Percentiles rank a stretch among this genome's conserved stretches.
Evolutionary conservation across 768 basidiomycete species (phyloP).

Genomic region (Lactarius evosmus): DNA sequence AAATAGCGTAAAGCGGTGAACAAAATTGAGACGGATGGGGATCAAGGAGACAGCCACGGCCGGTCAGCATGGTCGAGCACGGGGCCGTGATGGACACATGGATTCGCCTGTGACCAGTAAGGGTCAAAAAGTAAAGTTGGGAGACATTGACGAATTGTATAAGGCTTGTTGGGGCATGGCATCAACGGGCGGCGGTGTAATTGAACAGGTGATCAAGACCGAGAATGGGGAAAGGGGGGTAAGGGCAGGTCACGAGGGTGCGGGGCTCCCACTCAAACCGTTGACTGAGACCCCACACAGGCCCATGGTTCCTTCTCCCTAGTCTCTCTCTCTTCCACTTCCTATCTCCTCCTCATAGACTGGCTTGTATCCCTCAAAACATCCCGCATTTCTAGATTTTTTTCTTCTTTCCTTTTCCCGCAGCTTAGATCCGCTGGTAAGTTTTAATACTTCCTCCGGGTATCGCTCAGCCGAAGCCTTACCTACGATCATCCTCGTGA

Average conservation of each 20-base stretch:
- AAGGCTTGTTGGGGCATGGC: not conserved
- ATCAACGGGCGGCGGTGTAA: not conserved
- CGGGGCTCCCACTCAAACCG: slow-evolving; percentile 14
- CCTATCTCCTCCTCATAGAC: slow-evolving; percentile 23
- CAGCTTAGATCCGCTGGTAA: slow-evolving; percentile 20
- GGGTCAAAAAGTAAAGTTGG: not conserved
- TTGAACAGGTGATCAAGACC: slow-evolving; percentile 21
- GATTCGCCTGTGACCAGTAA: not conserved
- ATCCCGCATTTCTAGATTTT: slow-evolving; percentile 14
- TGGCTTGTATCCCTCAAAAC: slow-evolving; percentile 13
- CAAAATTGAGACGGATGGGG: not conserved
- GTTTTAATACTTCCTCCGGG: not conserved
- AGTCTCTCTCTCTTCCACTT: slow-evolving; percentile 10
- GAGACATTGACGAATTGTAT: not conserved
- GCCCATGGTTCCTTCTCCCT: slow-evolving; percentile 12
- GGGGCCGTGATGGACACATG: not conserved
- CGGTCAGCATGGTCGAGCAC: not conserved
- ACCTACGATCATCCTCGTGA: slow-evolving; percentile 8
- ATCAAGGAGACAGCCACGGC: not conserved
- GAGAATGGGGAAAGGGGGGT: slow-evolving; percentile 20
- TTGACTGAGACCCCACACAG: slow-evolving; percentile 10
- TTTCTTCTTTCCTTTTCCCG: slow-evolving; percentile 17
- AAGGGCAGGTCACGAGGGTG: slow-evolving; percentile 19
- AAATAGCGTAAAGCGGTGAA: not conserved
- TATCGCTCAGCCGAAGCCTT: not conserved